phyloP scores from a whole-genome alignment of 2,329 filamentous ascomycete genomes.

The Setomelanomma holmii region DNA sequence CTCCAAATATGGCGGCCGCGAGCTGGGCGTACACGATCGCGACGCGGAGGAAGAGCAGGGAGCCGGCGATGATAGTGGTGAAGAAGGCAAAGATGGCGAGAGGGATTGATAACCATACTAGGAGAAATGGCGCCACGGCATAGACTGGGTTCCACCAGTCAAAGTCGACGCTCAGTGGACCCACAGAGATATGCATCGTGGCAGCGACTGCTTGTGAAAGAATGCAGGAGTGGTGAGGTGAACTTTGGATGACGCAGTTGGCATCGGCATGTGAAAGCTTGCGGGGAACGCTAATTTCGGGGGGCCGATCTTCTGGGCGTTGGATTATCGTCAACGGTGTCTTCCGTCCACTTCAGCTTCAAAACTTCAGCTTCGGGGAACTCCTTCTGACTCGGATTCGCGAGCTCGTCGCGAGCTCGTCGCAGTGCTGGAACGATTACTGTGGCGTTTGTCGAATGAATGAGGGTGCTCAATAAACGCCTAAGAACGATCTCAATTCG shows the following conservation, averaged over 20 bases:
- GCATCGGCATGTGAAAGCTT: conserved; percentile 29
- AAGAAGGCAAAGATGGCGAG: conserved; percentile 48
- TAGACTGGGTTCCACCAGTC: conserved; percentile 40
- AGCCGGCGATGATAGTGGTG: conserved; percentile 49
- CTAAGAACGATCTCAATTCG: conserved; percentile 12
- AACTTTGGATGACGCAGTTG: background rate
- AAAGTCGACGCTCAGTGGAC: conserved; percentile 20
- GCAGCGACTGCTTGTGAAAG: background rate
- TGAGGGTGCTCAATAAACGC: too few species aligned
- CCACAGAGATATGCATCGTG: conserved; percentile 21
- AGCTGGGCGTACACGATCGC: conserved; percentile 53
- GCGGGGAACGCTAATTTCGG: conserved; percentile 18
- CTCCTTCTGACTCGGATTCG: too few species aligned
- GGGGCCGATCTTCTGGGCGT: background rate
- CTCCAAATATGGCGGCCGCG: conserved; percentile 47
- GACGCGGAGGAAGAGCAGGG: conserved; percentile 49
- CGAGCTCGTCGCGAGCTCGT: too few species aligned
- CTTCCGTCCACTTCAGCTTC: background rate
- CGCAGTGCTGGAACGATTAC: too few species aligned
- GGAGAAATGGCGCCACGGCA: conserved; percentile 43
- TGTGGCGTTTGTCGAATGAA: background rate
- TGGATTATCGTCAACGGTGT: conserved; percentile 1
- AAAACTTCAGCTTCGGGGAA: too few species aligned
- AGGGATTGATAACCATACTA: conserved; percentile 49
- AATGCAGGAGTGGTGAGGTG: background rate